Evolutionary conservation across 2,329 filamentous ascomycete genomes (phyloP).

Genomic region (Metarhizium rileyi): DNA sequence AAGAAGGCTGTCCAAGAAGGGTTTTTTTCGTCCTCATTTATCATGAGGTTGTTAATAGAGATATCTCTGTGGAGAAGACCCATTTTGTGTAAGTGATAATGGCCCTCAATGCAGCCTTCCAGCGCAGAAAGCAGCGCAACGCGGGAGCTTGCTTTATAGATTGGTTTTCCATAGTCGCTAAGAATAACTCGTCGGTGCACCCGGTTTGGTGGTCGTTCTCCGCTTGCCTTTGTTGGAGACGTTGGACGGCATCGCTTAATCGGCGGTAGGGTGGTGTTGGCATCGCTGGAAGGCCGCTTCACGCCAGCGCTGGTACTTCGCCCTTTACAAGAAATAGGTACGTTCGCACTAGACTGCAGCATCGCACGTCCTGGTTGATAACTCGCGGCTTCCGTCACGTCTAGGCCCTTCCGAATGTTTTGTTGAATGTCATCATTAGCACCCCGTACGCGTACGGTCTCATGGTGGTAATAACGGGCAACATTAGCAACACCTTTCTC

Average conservation of each 20-base stretch:
- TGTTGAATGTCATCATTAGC: conserved; percentile 24
- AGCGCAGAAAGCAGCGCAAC: conserved; percentile 22
- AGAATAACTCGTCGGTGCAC: conserved; percentile 31
- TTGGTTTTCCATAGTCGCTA: conserved; percentile 28
- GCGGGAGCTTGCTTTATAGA: conserved; percentile 29
- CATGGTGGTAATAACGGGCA: conserved; percentile 31
- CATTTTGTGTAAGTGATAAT: conserved; percentile 21
- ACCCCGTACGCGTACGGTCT: conserved; percentile 26
- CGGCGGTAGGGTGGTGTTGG: conserved; percentile 13
- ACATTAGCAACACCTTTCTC: conserved; percentile 27
- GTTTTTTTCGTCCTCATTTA: neutral
- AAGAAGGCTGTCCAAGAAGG: conserved; percentile 17
- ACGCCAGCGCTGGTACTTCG: neutral
- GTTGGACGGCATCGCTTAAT: conserved; percentile 21
- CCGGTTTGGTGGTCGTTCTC: conserved; percentile 17
- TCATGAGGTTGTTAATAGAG: conserved; percentile 31
- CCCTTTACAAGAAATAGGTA: conserved; percentile 15
- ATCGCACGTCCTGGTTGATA: too few relatives aligned
- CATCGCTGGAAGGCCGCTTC: conserved; percentile 22
- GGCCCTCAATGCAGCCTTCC: conserved; percentile 23
- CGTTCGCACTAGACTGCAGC: too few relatives aligned
- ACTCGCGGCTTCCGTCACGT: conserved; percentile 17
- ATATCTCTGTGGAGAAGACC: conserved; percentile 30
- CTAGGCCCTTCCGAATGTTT: conserved; percentile 23
- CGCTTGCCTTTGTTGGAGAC: conserved; percentile 17